Percentiles rank a stretch among this genome's conserved stretches.
Evolutionary conservation across 2,329 filamentous ascomycete species (phyloP).

Genomic region (Knufia petricola): DNA sequence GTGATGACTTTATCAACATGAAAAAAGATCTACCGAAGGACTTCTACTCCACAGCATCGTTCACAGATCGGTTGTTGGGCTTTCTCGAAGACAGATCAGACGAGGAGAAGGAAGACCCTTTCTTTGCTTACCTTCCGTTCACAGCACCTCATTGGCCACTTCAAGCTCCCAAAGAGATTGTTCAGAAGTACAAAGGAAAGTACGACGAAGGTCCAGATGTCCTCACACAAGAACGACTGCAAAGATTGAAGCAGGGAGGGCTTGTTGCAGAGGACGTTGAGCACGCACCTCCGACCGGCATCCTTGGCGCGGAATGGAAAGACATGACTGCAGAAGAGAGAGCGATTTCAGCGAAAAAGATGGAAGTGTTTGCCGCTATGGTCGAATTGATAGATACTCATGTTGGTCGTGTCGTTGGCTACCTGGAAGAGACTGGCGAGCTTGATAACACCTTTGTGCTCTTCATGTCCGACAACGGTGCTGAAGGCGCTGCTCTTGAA

Average conservation of each 20-base stretch:
- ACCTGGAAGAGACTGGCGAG: slow-evolving; percentile 38
- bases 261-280: slow-evolving; percentile 35
- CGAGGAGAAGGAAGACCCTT: slow-evolving; percentile 32
- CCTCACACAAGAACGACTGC: slow-evolving; percentile 36
- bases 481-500: slow-evolving; percentile 40
- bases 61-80: slow-evolving; percentile 43
- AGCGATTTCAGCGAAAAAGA: slow-evolving; percentile 34
- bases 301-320: slow-evolving; percentile 35
- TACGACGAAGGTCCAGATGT: slow-evolving; percentile 44
- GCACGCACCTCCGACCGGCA: slow-evolving; percentile 35
- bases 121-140: slow-evolving; percentile 42
- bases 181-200: slow-evolving; percentile 39
- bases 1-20: slow-evolving; percentile 35
- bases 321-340: slow-evolving; percentile 32
- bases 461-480: slow-evolving; percentile 44
- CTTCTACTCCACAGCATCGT: slow-evolving; percentile 47
- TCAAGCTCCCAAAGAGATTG: slow-evolving; percentile 39
- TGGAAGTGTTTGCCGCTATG: slow-evolving; percentile 45
- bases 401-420: slow-evolving; percentile 38
- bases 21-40: slow-evolving; percentile 40
- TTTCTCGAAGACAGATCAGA: slow-evolving; percentile 43
- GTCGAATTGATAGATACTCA: slow-evolving; percentile 40
- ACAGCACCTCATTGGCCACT: slow-evolving; percentile 47
- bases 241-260: slow-evolving; percentile 37
- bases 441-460: slow-evolving; percentile 42